Conservation (phyloP, 441 rosid genomes). For the Bruguiera hainesii region DNA sequence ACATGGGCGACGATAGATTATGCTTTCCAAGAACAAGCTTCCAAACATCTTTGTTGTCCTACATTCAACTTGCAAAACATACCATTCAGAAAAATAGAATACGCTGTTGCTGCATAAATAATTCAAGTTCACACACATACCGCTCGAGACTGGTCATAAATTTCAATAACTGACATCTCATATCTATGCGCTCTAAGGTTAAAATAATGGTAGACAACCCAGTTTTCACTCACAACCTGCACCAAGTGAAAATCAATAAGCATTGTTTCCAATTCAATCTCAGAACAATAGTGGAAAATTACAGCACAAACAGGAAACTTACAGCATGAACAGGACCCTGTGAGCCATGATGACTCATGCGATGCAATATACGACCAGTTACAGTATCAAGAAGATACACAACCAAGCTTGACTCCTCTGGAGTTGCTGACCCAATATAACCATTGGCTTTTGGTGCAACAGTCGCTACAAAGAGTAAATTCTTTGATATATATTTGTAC, state of each 20-base stretch:
- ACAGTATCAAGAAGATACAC: conserved; percentile 87
- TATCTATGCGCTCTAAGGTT: conserved; percentile 95
- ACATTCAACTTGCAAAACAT: conserved; percentile 27
- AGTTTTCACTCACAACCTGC: conserved; percentile 96
- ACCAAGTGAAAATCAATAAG: conserved; percentile 23
- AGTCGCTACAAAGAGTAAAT: conserved; percentile 86
- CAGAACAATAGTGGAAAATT: conserved; percentile 6
- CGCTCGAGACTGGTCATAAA: conserved; percentile 97
- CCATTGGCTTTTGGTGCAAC: conserved; percentile 87
- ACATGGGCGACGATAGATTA: conserved; percentile 79
- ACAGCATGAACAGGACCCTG: conserved; percentile 97
- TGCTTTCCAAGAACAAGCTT: conserved; percentile 95
- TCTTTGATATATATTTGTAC: conserved; percentile 87
- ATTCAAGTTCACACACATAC: conserved; percentile 46
- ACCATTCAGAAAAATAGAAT: conserved; percentile 9
- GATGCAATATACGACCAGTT: conserved; percentile 90
- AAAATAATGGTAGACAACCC: conserved; percentile 98
- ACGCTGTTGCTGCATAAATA: conserved; percentile 6
- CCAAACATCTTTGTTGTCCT: conserved; percentile 97
- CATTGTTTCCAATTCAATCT: conserved; percentile 13
- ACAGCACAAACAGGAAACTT: conserved; percentile 30
- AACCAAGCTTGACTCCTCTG: conserved; percentile 82
- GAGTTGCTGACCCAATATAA: conserved; percentile 80
- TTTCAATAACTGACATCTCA: conserved; percentile 94
- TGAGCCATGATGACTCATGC: conserved; percentile 89